Conservation (phyloP, 2,329 filamentous ascomycete species). For the Aspergillus fumigatiaffinis region DNA sequence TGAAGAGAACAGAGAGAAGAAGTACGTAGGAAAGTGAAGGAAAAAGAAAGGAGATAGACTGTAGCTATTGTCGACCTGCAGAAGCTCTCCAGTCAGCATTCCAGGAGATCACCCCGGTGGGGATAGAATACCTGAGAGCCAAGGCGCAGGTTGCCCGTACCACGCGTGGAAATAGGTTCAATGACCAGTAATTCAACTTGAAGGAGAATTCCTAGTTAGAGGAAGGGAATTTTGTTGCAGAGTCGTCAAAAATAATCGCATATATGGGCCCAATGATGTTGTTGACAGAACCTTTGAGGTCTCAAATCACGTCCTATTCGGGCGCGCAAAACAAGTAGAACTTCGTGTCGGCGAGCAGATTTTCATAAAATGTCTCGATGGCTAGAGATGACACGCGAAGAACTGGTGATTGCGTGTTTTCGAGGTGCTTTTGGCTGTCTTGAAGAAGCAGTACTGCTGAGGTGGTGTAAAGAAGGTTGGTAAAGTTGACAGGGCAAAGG, state of each 20-base stretch:
- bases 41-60: slow-evolving; percentile 20
- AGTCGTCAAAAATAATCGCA: slow-evolving; percentile 15
- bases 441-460: slow-evolving; percentile 14
- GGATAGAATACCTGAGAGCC: slow-evolving; percentile 31
- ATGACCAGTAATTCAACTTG: slow-evolving; percentile 18
- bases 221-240: slow-evolving; percentile 14
- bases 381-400: slow-evolving; percentile 16
- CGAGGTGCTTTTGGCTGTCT: slow-evolving; percentile 6
- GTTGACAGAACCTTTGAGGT: slow-evolving; percentile 23
- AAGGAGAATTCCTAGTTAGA: slow-evolving; percentile 13
- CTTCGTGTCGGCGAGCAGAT: neutral
- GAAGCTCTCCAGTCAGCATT: slow-evolving; percentile 33
- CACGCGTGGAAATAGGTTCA: slow-evolving; percentile 33
- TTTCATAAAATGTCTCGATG: neutral
- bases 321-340: slow-evolving; percentile 9
- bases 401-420: slow-evolving; percentile 12
- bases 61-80: slow-evolving; percentile 27
- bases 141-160: slow-evolving; percentile 28
- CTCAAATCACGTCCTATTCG: slow-evolving; percentile 17
- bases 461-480: slow-evolving; percentile 24
- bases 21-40: slow-evolving; percentile 16
- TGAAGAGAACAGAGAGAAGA: slow-evolving; percentile 23
- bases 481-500: slow-evolving; percentile 35
- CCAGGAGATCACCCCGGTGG: slow-evolving; percentile 28
- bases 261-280: slow-evolving; percentile 30